Evolutionary conservation across 2,329 filamentous ascomycete genomes (phyloP).

Genomic region (Aspergillus puulaauensis): DNA sequence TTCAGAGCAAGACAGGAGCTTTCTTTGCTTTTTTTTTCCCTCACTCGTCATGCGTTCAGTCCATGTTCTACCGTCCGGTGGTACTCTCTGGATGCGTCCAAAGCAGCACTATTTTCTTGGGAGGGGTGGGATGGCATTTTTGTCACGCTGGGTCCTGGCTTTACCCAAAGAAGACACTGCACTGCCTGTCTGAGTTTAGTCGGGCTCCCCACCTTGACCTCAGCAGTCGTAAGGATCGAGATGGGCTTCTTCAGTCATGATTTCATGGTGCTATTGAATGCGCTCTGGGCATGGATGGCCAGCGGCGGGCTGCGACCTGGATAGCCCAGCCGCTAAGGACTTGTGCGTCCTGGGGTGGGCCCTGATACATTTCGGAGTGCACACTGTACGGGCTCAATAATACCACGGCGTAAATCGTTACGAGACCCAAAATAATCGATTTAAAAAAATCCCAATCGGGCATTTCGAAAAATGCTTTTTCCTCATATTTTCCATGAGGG

Average conservation of each 20-base stretch:
- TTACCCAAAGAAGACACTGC: not conserved
- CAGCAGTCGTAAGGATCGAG: not conserved
- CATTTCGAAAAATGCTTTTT: too few species aligned
- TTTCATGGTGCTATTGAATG: constrained; percentile 2
- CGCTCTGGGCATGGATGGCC: not conserved
- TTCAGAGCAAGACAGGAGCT: constrained; percentile 3
- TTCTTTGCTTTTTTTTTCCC: constrained; percentile 5
- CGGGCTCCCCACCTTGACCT: too few species aligned
- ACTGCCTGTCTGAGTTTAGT: not conserved
- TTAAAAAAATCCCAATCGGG: constrained; percentile 5
- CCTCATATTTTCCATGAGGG: too few species aligned
- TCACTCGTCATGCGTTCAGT: too few species aligned
- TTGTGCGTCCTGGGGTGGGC: too few species aligned
- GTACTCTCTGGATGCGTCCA: too few species aligned
- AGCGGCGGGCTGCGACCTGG: not conserved
- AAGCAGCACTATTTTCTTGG: constrained; percentile 4
- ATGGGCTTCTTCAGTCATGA: constrained; percentile 1
- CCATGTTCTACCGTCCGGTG: too few species aligned
- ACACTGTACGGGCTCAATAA: too few species aligned
- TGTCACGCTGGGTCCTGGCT: not conserved
- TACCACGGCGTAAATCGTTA: too few species aligned
- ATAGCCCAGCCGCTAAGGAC: not conserved
- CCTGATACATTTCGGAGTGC: too few species aligned
- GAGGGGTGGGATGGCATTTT: not conserved
- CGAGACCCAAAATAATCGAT: constrained; percentile 6